Evolutionary conservation across 148 eudicot genomes (phyloP).

Genomic region (Simmondsia chinensis): DNA sequence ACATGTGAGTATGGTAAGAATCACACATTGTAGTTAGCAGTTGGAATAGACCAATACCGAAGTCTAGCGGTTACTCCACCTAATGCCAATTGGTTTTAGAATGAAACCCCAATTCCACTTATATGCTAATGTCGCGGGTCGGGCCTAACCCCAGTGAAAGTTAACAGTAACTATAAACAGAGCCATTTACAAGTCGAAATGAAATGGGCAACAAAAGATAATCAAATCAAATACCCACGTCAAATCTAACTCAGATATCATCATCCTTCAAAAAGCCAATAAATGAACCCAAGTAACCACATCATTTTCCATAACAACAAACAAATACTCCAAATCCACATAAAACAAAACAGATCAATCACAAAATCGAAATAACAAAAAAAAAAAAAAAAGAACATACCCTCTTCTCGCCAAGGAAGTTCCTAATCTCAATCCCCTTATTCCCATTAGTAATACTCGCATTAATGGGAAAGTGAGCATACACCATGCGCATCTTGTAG

Average conservation of each 20-base stretch:
- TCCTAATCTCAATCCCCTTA: constrained; percentile 51
- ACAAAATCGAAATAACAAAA: neutral
- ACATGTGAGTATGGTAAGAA: too few species aligned
- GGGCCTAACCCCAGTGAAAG: too few species aligned
- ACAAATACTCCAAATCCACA: neutral
- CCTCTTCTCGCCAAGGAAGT: constrained; percentile 65
- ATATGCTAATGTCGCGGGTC: too few species aligned
- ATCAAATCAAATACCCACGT: neutral
- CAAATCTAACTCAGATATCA: neutral
- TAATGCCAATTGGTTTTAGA: too few species aligned
- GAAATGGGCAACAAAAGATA: neutral
- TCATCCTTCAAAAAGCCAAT: too few species aligned
- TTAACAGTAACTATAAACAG: neutral
- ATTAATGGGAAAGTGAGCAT: constrained; percentile 69
- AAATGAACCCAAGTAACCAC: neutral
- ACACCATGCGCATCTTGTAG: constrained; percentile 68
- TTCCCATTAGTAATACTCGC: constrained; percentile 32
- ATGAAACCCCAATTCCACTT: too few species aligned
- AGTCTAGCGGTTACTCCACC: too few species aligned
- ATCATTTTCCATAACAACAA: too few species aligned
- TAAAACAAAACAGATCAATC: neutral
- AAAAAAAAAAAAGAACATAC: constrained; percentile 9
- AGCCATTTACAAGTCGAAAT: neutral
- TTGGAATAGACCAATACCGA: too few species aligned
- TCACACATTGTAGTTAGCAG: too few species aligned